These are phyloP conservation scores for Epithele typhae DNA, from an alignment of 768 basidiomycete genomes.

Conservation along the genomic window DNA sequence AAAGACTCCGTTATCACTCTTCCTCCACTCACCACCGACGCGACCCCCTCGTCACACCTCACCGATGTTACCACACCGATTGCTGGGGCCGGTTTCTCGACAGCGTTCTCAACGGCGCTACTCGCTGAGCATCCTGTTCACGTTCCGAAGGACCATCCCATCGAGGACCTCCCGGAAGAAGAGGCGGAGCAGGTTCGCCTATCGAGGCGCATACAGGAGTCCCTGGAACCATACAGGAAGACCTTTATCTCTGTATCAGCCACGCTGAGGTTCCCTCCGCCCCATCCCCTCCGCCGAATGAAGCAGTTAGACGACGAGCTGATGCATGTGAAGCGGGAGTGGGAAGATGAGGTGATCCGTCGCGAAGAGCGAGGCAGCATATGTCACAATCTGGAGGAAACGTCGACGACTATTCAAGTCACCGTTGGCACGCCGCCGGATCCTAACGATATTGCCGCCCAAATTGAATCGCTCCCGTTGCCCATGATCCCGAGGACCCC, in stretches of 20 bases:
- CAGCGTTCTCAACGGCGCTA: neutral
- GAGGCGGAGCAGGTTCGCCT: constrained; percentile 68
- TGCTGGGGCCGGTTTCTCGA: constrained; percentile 5
- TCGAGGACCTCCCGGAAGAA: constrained; percentile 53
- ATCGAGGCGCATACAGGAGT: constrained; percentile 73
- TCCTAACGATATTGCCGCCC: constrained; percentile 54
- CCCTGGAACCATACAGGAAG: constrained; percentile 76
- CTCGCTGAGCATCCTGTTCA: constrained; percentile 5
- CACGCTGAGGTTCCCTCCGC: constrained; percentile 87
- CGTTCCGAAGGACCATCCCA: constrained; percentile 4
- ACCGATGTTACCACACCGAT: constrained; percentile 10
- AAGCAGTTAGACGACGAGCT: constrained; percentile 81
- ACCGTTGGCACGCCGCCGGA: constrained; percentile 24
- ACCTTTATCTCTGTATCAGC: constrained; percentile 95
- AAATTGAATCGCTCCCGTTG: constrained; percentile 51
- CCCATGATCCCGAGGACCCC: constrained; percentile 38
- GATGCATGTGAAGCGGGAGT: constrained; percentile 61
- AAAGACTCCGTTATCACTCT: constrained; percentile 81
- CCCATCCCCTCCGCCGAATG: constrained; percentile 84
- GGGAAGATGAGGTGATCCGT: constrained; percentile 84
- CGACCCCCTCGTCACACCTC: constrained; percentile 45
- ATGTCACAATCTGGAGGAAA: constrained; percentile 39
- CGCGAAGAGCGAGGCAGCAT: constrained; percentile 62
- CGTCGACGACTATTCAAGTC: constrained; percentile 22
- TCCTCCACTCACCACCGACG: constrained; percentile 60